Evolutionary conservation across 2,329 filamentous ascomycete species (phyloP), one percentile per base, ranked within the genome.

Genomic region (Apiospora kogelbergensis): DNA sequence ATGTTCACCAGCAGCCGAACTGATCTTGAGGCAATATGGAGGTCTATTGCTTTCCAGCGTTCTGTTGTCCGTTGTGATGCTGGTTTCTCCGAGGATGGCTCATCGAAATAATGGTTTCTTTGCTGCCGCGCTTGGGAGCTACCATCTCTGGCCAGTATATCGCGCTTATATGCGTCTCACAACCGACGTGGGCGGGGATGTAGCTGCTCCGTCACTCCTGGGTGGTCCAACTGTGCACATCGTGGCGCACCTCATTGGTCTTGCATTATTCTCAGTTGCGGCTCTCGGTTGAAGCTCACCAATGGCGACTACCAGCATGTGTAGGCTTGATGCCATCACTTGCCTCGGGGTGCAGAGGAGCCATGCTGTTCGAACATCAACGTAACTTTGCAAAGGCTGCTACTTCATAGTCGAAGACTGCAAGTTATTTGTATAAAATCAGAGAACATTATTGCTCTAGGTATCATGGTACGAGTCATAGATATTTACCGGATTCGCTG

Each of bases 181-280:
- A 37, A 53, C 66, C n/a, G 71, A 71, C 13, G 69, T 71, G 24
- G 72, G 70, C 37, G 69, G 68, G 24, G 68, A 67, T 17, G 67
- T 68, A 0, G 69, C 69, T 15, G 74, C 73, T 20, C 67, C 68
- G 3, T 73, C 73, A 44, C 76, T 80, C 0, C 68, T 88, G 1
- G 85, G 85, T 0, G 85, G 85, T 1, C 85, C 85, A 7, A 63
- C 67, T 1, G 74, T 85, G 24, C 85, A 88, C 74, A 71, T 88
- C 3, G 71, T 72, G 2, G 79, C 82, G 26, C 85, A 88, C 71
- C 22, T 76, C 10, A 46, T 74, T 20, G 78, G 84, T 68, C 73
- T 85, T 1, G 69, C 71, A 5, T 72, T 80, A 69, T 80, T 87
- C 68, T 17, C 76, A 5, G 30, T 37, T n/a, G 53, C 53, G 26